These are phyloP conservation scores for Carex sylvatica DNA, from an alignment of 202 grass and related monocot genomes.

Conservation along the genomic window DNA sequence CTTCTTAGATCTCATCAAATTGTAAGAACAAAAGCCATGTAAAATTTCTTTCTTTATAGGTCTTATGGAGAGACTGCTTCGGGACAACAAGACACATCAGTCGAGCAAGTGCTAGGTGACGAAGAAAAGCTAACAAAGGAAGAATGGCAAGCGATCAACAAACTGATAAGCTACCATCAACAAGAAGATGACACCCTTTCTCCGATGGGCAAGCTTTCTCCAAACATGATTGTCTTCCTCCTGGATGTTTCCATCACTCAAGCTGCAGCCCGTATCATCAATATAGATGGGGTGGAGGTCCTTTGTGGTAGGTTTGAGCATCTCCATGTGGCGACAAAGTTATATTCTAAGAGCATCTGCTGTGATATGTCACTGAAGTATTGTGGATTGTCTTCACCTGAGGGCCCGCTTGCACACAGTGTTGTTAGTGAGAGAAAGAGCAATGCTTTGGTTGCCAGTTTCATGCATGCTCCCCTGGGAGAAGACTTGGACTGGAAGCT, in stretches of 20 bases:
- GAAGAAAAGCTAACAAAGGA: conserved; percentile 85
- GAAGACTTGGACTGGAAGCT: conserved; percentile 89
- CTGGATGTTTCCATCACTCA: conserved; percentile 86
- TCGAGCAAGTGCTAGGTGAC: conserved; percentile 49
- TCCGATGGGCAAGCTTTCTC: conserved; percentile 49
- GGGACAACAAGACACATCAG: conserved; percentile 35
- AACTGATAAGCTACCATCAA: conserved; percentile 81
- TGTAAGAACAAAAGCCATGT: not conserved
- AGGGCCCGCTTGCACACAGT: conserved; percentile 93
- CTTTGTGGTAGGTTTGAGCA: conserved; percentile 96
- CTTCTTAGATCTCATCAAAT: not conserved
- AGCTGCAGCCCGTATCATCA: conserved; percentile 80
- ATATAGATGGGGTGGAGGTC: conserved; percentile 66
- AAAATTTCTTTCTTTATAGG: not conserved
- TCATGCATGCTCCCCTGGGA: conserved; percentile 67
- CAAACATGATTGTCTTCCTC: conserved; percentile 58
- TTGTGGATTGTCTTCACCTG: conserved; percentile 88
- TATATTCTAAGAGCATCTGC: conserved; percentile 71
- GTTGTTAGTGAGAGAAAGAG: conserved; percentile 74
- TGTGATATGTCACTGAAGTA: conserved; percentile 84
- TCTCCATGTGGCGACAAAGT: conserved; percentile 71
- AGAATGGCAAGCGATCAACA: conserved; percentile 97
- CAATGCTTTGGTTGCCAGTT: conserved; percentile 85
- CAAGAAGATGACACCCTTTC: conserved; percentile 58
- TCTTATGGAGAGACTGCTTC: conserved; percentile 41